These are phyloP conservation scores for Penicillium sp. DNA, from an alignment of 2,329 filamentous ascomycete genomes.

Conservation along the genomic window DNA sequence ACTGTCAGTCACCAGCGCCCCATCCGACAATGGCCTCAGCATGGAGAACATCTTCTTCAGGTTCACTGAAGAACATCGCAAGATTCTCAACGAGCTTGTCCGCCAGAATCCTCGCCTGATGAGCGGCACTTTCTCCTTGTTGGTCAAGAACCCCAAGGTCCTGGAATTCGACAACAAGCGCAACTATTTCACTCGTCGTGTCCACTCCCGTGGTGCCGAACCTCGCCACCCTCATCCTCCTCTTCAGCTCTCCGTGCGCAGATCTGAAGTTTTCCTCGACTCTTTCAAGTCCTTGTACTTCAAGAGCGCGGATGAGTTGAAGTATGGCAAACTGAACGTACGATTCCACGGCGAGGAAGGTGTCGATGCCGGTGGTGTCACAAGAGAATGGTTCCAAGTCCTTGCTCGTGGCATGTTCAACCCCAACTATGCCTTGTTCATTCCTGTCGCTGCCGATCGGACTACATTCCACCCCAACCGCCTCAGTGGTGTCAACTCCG, in stretches of 20 bases:
- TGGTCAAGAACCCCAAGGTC: constrained; percentile 98
- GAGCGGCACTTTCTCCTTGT: constrained; percentile 92
- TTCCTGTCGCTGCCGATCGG: constrained; percentile 90
- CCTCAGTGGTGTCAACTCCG: constrained; percentile 86
- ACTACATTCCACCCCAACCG: constrained; percentile 99
- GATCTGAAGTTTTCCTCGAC: constrained; percentile 95
- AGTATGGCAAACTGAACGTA: constrained; percentile 97
- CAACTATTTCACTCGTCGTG: constrained; percentile 93
- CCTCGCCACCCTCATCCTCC: constrained; percentile 69
- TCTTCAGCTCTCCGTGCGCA: constrained; percentile 82
- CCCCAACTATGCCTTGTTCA: constrained; percentile 93
- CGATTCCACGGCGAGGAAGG: constrained; percentile 96
- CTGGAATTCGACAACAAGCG: constrained; percentile 99
- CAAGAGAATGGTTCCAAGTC: constrained; percentile 98
- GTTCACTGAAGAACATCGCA: constrained; percentile 95
- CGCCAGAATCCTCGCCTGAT: constrained; percentile 96
- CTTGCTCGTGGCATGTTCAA: constrained; percentile 98
- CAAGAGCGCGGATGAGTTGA: constrained; percentile 95
- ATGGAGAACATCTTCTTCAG: constrained; percentile 93
- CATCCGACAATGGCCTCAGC: constrained; percentile 63
- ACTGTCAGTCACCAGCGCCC: constrained; percentile 68
- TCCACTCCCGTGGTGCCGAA: constrained; percentile 71
- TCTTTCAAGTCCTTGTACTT: constrained; percentile 98
- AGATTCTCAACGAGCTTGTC: constrained; percentile 96
- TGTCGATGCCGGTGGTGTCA: constrained; percentile 95